Evolutionary conservation across 2,329 filamentous ascomycete species (phyloP).

Genomic region (Xylaria digitata): DNA sequence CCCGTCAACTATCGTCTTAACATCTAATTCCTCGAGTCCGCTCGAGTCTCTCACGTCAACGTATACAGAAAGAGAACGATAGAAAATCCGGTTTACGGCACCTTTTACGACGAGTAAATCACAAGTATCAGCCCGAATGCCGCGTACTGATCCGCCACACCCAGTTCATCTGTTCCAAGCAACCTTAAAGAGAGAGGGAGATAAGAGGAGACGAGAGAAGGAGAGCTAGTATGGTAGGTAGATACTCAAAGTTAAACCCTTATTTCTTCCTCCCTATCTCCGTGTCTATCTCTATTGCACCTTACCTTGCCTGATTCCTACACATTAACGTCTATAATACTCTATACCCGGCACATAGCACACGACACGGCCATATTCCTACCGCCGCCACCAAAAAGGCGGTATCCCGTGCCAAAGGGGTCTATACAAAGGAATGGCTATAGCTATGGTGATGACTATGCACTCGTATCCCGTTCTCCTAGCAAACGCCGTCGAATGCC

Average conservation of each 20-base stretch:
- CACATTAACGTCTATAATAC: too few relatives aligned
- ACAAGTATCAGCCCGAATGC: not conserved
- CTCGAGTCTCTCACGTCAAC: not conserved
- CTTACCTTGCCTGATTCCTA: too few relatives aligned
- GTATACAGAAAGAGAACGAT: too few relatives aligned
- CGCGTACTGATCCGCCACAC: not conserved
- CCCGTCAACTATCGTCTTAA: too few relatives aligned
- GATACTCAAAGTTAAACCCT: not conserved
- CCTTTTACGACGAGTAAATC: not conserved
- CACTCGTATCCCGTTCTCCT: too few relatives aligned
- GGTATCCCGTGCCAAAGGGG: not conserved
- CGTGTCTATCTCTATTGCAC: not conserved
- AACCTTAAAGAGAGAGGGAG: not conserved
- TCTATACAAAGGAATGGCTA: not conserved
- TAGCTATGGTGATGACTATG: too few relatives aligned
- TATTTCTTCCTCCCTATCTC: not conserved
- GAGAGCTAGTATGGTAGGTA: too few relatives aligned
- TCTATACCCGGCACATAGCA: too few relatives aligned
- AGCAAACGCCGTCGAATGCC: not conserved
- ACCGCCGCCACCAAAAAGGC: not conserved
- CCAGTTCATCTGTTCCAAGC: not conserved
- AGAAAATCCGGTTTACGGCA: not conserved
- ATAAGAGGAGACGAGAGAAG: too few relatives aligned
- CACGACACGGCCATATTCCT: not conserved
- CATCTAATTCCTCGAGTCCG: not conserved